Evolutionary conservation across 495 filamentous ascomycete genomes (phyloP), one percentile per base, ranked within the genome.

Genomic region (Lophiostoma macrostomum): DNA sequence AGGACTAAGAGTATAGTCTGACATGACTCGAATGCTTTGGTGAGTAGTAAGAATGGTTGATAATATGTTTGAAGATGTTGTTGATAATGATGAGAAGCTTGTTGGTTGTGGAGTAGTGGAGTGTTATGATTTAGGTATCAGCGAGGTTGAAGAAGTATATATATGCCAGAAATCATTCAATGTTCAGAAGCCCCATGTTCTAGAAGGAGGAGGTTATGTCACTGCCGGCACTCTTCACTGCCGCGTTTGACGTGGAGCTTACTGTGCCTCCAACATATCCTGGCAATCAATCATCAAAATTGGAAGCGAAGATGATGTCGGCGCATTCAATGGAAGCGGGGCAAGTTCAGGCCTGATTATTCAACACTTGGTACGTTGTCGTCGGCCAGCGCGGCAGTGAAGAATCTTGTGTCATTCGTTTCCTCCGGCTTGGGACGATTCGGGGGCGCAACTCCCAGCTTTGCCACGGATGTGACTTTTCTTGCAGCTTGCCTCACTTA

Each of bases 221-320:
- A 16, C 1, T 35, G 4, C 3, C 42, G 25, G 37, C 13, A 56
- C 13, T 10, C n/a, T n/a, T n/a, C n/a, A n/a, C n/a, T n/a, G n/a
- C n/a, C n/a, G n/a, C n/a, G n/a, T n/a, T n/a, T n/a, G n/a, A n/a
- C n/a, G 23, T 36, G 18, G 37, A 60, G 49, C 50, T 60, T 49
- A 60, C 55, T 42, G 47, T 45, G 56, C 49, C 56, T 39, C 56
- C 46, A 32, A 50, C 46, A 28, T 28, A n/a, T n/a, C n/a, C n/a
- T n/a, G n/a, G n/a, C n/a, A n/a, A n/a, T n/a, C n/a, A n/a, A n/a
- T n/a, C n/a, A n/a, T n/a, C n/a, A n/a, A n/a, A n/a, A n/a, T n/a
- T n/a, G n/a, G n/a, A n/a, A n/a, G n/a, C n/a, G n/a, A n/a, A n/a
- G n/a, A n/a, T n/a, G n/a, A n/a, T n/a, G n/a, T n/a, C n/a, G n/a